These are phyloP conservation scores for Talaromyces sp. DNA, from an alignment of 2,329 filamentous ascomycete genomes.

Conservation along the genomic window DNA sequence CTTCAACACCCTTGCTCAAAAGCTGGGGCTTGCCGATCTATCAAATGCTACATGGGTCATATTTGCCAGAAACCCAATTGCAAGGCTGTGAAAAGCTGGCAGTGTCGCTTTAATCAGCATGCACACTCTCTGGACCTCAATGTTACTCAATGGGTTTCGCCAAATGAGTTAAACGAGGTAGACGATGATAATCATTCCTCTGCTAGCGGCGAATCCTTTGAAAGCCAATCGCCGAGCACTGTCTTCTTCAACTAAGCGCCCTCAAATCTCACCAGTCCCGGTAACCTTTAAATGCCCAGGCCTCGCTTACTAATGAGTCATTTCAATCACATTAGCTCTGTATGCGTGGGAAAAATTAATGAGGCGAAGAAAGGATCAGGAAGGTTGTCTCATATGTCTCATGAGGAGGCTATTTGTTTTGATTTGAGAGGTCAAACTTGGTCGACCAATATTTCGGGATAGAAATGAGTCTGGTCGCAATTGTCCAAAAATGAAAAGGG, in stretches of 20 bases:
- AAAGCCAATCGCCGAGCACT: conserved; percentile 8
- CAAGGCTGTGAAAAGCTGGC: conserved; percentile 32
- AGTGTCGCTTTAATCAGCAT: conserved; percentile 33
- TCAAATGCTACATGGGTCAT: conserved; percentile 53
- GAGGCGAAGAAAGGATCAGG: conserved; percentile 3
- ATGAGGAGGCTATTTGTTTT: not conserved
- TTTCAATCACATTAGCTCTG: conserved; percentile 4
- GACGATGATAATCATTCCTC: conserved; percentile 16
- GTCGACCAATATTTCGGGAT: not conserved
- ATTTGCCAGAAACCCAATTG: conserved; percentile 39
- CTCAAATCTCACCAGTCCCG: not conserved
- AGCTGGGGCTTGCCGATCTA: conserved; percentile 45
- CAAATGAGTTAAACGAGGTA: conserved; percentile 23
- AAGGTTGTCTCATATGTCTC: not conserved
- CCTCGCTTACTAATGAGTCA: conserved; percentile 8
- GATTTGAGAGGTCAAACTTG: not conserved
- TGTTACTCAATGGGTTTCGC: conserved; percentile 26
- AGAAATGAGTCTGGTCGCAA: not conserved
- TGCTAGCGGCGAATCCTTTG: conserved; percentile 18
- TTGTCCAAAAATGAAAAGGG: not conserved
- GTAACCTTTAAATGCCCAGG: not conserved
- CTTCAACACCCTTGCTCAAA: conserved; percentile 47
- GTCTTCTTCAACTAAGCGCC: conserved; percentile 7
- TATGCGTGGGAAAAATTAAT: conserved; percentile 13
- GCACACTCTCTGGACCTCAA: conserved; percentile 31